A percentile compares a stretch with the other conserved stretches of the same genome.
These are phyloP conservation scores for Sutorius eximius DNA, from an alignment of 1,284 basidiomycete genomes.

Conservation along the genomic window DNA sequence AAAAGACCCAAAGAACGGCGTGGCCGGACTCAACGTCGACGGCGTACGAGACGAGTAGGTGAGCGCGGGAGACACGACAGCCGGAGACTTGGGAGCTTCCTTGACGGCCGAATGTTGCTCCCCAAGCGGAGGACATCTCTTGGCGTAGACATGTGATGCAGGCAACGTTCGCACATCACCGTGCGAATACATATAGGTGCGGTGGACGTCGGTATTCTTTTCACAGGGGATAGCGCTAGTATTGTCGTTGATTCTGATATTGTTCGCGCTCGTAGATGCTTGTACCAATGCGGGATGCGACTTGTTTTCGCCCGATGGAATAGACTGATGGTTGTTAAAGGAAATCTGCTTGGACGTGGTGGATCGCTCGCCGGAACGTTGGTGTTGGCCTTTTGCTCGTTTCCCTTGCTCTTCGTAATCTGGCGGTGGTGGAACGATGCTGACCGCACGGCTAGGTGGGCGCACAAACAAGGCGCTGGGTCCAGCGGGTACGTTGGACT, in stretches of 20 bases:
- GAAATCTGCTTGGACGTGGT: conserved; percentile 2
- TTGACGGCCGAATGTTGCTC: conserved; percentile 16
- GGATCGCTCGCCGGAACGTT: conserved; percentile 14
- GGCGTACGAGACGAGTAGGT: conserved; percentile 60
- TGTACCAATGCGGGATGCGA: conserved; percentile 20
- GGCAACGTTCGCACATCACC: conserved; percentile 6
- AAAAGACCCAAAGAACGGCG: conserved; percentile 52
- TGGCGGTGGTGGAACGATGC: conserved; percentile 33
- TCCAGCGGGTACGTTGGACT: not conserved
- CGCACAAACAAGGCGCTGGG: conserved; percentile 15
- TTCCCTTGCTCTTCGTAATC: conserved; percentile 38
- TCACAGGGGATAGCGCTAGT: conserved; percentile 11
- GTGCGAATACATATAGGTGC: conserved; percentile 24
- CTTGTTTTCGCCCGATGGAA: conserved; percentile 6
- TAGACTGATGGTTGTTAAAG: conserved; percentile 9
- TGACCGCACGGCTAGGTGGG: conserved; percentile 32
- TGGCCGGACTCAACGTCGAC: conserved; percentile 60
- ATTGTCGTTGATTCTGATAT: conserved; percentile 6
- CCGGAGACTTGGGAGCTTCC: conserved; percentile 39
- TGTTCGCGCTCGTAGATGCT: conserved; percentile 13
- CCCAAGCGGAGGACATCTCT: conserved; percentile 10
- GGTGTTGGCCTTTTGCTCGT: conserved; percentile 21
- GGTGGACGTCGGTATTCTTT: conserved; percentile 10
- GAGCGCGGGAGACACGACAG: conserved; percentile 55
- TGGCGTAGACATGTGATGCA: conserved; percentile 17